A percentile compares a stretch with the other conserved stretches of the same genome.
phyloP scores from a whole-genome alignment of 495 filamentous ascomycete species.

The Trichodelitschia bisporula region DNA sequence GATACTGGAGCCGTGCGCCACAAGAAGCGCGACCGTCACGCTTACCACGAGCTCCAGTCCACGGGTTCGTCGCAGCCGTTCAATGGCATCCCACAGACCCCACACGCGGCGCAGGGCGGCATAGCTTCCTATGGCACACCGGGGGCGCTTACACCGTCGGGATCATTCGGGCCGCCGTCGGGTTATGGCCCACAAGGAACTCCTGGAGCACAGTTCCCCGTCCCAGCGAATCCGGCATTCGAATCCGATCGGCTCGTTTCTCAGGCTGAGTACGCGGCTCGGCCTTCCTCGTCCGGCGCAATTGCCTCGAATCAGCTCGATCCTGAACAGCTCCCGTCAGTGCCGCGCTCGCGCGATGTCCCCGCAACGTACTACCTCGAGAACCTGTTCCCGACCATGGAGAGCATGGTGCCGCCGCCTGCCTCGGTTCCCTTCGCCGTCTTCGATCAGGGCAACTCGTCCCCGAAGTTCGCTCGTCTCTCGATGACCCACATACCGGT shows the following conservation, averaged over 20 bases:
- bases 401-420: conserved; percentile 71
- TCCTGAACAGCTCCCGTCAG: conserved; percentile 79
- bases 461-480: conserved; percentile 76
- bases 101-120: no score
- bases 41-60: conserved; percentile 68
- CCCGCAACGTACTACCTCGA: conserved; percentile 62
- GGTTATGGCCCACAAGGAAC: conserved; percentile 24
- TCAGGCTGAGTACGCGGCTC: conserved; percentile 30
- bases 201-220: conserved; percentile 35
- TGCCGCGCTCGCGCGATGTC: conserved; percentile 62
- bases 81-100: conserved; percentile 38
- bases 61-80: conserved; percentile 36
- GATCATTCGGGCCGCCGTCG: conserved; percentile 23
- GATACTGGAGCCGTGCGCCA: conserved; percentile 31
- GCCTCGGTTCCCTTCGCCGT: conserved; percentile 78
- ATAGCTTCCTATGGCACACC: no score
- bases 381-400: conserved; percentile 83
- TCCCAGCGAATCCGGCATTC: conserved; percentile 26
- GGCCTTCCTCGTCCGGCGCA: conserved; percentile 15
- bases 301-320: conserved; percentile 36
- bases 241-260: no score
- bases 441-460: conserved; percentile 88
- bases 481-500: conserved; percentile 82
- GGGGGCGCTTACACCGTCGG: conserved; percentile 29
- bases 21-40: conserved; percentile 88